Evolutionary conservation across 139 green algal species (phyloP).

Genomic region (Micractinium conductrix): DNA sequence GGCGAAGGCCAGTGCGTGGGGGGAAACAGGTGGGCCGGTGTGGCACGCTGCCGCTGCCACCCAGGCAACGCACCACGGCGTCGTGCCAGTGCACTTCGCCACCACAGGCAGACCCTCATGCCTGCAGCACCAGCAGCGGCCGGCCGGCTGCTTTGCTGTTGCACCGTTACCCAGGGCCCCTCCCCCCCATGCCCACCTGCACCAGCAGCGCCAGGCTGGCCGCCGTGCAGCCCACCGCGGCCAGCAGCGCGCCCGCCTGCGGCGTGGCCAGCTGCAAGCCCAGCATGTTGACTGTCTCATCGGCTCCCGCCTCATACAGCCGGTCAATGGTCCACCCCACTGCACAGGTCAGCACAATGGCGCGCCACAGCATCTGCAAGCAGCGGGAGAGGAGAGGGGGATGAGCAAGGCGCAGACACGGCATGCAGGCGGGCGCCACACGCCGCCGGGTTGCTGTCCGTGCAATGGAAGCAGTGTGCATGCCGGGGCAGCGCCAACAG

Average conservation of each 20-base stretch:
- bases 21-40: neutral
- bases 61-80: too few relatives aligned
- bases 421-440: too few relatives aligned
- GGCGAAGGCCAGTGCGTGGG: neutral
- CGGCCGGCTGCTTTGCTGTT: too few relatives aligned
- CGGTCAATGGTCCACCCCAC: conserved; percentile 55
- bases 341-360: conserved; percentile 54
- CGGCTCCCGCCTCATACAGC: conserved; percentile 54
- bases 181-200: neutral
- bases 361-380: conserved; percentile 55
- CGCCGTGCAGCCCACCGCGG: conserved; percentile 30
- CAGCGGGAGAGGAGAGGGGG: too few relatives aligned
- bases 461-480: too few relatives aligned
- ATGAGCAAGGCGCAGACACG: too few relatives aligned
- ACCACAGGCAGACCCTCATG: neutral
- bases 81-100: neutral
- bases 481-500: too few relatives aligned
- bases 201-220: conserved; percentile 26
- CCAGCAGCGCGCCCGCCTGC: conserved; percentile 40
- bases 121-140: neutral
- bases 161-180: neutral
- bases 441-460: too few relatives aligned
- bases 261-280: conserved; percentile 27
- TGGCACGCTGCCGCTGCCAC: too few relatives aligned
- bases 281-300: conserved; percentile 45